phyloP scores from a whole-genome alignment of 2,329 filamentous ascomycete species.

The Rhynchosporium graminicola region DNA sequence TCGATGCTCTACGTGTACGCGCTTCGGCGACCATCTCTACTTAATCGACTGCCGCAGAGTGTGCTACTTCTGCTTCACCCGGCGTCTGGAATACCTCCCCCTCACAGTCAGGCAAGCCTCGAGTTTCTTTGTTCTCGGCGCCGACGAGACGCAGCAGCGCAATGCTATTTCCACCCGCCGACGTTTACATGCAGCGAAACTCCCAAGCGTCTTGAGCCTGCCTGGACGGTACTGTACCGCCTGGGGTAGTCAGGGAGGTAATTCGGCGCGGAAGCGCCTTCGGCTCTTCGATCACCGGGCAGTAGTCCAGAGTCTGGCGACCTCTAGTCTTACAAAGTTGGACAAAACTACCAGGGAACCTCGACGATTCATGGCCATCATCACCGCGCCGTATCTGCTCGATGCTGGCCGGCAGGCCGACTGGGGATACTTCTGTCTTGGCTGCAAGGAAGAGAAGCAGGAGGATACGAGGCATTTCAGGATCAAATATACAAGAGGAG shows the following conservation, averaged over 20 bases:
- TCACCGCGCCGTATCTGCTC: neutral
- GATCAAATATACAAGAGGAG: neutral
- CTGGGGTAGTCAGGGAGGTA: neutral
- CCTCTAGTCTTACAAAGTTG: neutral
- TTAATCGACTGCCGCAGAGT: neutral
- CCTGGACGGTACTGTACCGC: slow-evolving; percentile 1
- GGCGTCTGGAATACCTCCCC: neutral
- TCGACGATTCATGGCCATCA: neutral
- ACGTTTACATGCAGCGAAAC: neutral
- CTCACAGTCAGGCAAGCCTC: neutral
- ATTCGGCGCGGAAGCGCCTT: neutral
- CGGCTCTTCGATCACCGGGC: neutral
- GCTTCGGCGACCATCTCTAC: slow-evolving; percentile 2
- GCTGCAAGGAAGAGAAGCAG: neutral
- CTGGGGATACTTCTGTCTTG: slow-evolving; percentile 2
- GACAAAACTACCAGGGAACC: neutral
- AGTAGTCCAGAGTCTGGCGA: neutral
- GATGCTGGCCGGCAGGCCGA: neutral
- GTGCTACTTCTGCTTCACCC: neutral
- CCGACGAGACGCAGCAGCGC: neutral
- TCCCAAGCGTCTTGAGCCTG: neutral
- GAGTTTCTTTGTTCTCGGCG: neutral
- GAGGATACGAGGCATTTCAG: neutral
- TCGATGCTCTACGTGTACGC: neutral
- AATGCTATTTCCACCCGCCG: neutral